phyloP scores from a whole-genome alignment of 2,329 filamentous ascomycete species.

The Colletotrichum orbiculare region DNA sequence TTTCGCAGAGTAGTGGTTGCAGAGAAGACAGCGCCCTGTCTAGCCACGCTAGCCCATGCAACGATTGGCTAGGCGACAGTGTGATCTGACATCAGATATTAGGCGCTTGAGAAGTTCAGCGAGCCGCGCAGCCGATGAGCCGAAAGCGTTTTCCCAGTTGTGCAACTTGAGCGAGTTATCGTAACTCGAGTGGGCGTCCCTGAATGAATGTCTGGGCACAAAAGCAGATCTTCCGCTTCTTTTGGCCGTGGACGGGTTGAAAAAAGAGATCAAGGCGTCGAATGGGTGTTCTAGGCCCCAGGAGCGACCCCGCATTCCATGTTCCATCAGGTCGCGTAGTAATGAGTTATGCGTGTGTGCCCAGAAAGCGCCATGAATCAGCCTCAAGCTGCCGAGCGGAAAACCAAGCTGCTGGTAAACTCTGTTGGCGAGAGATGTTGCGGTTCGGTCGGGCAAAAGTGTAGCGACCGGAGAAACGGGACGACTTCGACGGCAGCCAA shows the following conservation, averaged over 20 bases:
- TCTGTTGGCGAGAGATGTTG: neutral
- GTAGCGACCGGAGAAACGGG: slow-evolving; percentile 41
- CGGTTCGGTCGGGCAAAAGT: slow-evolving; percentile 38
- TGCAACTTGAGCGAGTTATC: too few relatives aligned
- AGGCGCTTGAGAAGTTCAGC: neutral
- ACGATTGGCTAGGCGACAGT: neutral
- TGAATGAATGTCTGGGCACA: too few relatives aligned
- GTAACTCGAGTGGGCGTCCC: too few relatives aligned
- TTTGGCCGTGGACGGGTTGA: too few relatives aligned
- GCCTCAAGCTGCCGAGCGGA: neutral
- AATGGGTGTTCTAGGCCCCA: slow-evolving; percentile 14
- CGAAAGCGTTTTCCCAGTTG: too few relatives aligned
- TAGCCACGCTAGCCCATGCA: too few relatives aligned
- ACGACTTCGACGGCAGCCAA: slow-evolving; percentile 28
- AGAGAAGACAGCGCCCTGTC: too few relatives aligned
- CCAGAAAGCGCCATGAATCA: slow-evolving; percentile 5
- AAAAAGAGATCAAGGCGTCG: slow-evolving; percentile 14
- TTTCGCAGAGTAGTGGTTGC: too few relatives aligned
- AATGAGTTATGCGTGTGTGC: neutral
- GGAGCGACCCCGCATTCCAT: neutral
- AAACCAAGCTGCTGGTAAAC: neutral
- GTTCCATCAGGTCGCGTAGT: neutral
- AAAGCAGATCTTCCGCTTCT: too few relatives aligned
- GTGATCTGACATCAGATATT: slow-evolving; percentile 13
- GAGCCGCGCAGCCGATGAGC: neutral